Evolutionary conservation across 2,329 filamentous ascomycete genomes (phyloP).

Genomic region (Dichotomopilus funicola): DNA sequence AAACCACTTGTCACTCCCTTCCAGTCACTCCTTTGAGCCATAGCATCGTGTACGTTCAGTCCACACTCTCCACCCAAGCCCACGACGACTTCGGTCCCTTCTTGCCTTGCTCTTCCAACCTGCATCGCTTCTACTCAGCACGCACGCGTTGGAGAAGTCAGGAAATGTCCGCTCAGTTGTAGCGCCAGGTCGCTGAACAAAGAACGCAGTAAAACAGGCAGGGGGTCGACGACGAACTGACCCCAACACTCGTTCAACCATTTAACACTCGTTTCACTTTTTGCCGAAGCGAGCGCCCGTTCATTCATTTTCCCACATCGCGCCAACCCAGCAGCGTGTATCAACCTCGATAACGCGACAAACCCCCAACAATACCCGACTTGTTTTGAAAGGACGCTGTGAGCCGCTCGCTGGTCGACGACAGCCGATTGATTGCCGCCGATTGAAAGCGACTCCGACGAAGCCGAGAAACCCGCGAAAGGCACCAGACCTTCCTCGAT

Average conservation of each 20-base stretch:
- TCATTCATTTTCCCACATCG: slow-evolving; percentile 2
- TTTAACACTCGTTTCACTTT: slow-evolving; percentile 14
- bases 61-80: slow-evolving; percentile 3
- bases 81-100: slow-evolving; percentile 2
- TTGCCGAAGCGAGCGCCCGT: background rate
- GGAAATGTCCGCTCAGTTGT: slow-evolving; percentile 22
- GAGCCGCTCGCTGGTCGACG: slow-evolving; percentile 11
- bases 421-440: slow-evolving; percentile 6
- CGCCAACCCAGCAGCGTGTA: no score
- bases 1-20: slow-evolving; percentile 23
- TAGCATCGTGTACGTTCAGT: slow-evolving; percentile 15
- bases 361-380: background rate
- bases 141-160: slow-evolving; percentile 10
- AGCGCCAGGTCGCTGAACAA: slow-evolving; percentile 18
- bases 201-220: slow-evolving; percentile 11
- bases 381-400: slow-evolving; percentile 18
- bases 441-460: background rate
- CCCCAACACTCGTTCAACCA: slow-evolving; percentile 14
- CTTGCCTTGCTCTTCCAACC: background rate
- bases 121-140: slow-evolving; percentile 15
- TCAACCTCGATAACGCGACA: no score
- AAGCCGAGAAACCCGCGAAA: slow-evolving; percentile 1
- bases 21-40: slow-evolving; percentile 22
- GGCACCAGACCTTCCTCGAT: background rate
- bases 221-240: background rate